Evolutionary conservation across 345 rosid species (phyloP).

Genomic region (Camelina hispida): DNA sequence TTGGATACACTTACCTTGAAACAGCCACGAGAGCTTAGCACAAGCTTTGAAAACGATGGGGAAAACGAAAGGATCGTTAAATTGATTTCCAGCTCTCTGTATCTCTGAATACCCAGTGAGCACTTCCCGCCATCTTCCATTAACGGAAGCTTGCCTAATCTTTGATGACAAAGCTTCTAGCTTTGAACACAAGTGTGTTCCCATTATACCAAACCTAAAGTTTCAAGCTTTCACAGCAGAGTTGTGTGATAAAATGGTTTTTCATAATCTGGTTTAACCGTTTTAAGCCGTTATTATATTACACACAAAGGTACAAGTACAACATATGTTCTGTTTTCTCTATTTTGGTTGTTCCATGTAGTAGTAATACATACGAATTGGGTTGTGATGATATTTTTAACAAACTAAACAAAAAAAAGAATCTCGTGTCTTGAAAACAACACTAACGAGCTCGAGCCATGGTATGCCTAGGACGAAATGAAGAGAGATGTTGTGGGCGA

Average conservation of each 20-base stretch:
- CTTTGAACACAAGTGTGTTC: constrained; percentile 42
- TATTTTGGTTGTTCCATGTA: constrained; percentile 5
- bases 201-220: constrained; percentile 28
- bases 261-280: background rate
- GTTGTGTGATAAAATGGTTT: background rate
- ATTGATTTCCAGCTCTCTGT: constrained; percentile 46
- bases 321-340: constrained; percentile 19
- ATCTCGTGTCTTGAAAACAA: constrained; percentile 32
- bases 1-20: constrained; percentile 56
- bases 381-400: background rate
- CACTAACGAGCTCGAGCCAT: constrained; percentile 41
- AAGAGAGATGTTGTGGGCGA: constrained; percentile 57
- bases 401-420: too few relatives aligned
- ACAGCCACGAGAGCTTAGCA: constrained; percentile 48
- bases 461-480: constrained; percentile 53
- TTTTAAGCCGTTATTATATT: background rate
- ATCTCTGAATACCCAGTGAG: constrained; percentile 50
- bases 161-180: constrained; percentile 43
- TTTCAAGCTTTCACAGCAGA: constrained; percentile 29
- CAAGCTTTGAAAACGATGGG: constrained; percentile 65
- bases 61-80: constrained; percentile 53
- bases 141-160: constrained; percentile 52
- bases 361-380: constrained; percentile 8
- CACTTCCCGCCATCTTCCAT: constrained; percentile 63
- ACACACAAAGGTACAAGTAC: constrained; percentile 22